A percentile compares a stretch with the other conserved stretches of the same genome.
phyloP scores from a whole-genome alignment of 2,329 filamentous ascomycete species.

The Fusarium circinatum region DNA sequence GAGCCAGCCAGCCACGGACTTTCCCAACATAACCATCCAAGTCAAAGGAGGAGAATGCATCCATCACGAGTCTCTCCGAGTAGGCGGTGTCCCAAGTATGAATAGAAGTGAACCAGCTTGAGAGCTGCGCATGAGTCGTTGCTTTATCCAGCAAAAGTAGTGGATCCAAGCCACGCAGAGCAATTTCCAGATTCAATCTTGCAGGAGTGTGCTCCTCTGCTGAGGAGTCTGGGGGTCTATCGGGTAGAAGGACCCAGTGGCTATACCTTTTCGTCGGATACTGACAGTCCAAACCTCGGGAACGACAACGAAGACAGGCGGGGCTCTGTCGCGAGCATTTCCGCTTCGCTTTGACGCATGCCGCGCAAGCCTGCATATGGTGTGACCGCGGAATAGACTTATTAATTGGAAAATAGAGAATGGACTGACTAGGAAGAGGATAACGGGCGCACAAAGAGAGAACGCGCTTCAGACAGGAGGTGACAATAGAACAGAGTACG shows the following conservation, averaged over 20 bases:
- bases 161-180: neutral
- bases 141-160: neutral
- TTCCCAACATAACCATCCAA: neutral
- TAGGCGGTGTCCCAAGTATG: neutral
- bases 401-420: too few species aligned
- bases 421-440: too few species aligned
- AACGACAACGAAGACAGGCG: too few species aligned
- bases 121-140: neutral
- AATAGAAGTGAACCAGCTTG: neutral
- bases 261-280: neutral
- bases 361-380: too few species aligned
- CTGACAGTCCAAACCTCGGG: too few species aligned
- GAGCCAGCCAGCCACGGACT: neutral
- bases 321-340: too few species aligned
- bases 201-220: neutral
- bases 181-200: neutral
- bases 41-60: neutral
- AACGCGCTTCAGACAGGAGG: too few species aligned
- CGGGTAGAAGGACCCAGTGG: neutral
- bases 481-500: too few species aligned
- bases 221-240: neutral
- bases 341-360: too few species aligned
- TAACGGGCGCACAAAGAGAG: too few species aligned
- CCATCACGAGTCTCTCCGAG: neutral
- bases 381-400: too few species aligned